Percentiles rank a stretch among this genome's conserved stretches.
Evolutionary conservation across 345 rosid genomes (phyloP).

Genomic region (Dipteronia sinensis): DNA sequence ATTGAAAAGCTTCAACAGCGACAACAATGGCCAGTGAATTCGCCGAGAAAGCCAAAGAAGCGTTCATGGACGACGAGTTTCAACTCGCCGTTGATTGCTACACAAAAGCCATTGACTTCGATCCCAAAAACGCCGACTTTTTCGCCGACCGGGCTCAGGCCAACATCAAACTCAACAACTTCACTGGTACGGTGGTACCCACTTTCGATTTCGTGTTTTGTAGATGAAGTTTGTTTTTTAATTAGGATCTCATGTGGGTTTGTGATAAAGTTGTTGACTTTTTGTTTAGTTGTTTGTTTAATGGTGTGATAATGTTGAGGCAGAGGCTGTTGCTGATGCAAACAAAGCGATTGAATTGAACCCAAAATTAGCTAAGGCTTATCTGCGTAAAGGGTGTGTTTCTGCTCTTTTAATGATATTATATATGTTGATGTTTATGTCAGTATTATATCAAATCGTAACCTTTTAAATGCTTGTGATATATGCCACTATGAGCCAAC

Average conservation of each 20-base stretch:
- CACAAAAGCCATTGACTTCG: slow-evolving; percentile 59
- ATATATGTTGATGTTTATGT: not conserved
- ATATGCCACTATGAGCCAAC: not conserved
- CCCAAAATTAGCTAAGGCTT: slow-evolving; percentile 59
- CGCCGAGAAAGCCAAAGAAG: slow-evolving; percentile 57
- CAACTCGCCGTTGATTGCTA: slow-evolving; percentile 54
- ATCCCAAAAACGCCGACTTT: slow-evolving; percentile 54
- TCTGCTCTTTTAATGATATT: not conserved
- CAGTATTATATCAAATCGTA: too few species aligned
- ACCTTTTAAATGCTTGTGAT: not conserved
- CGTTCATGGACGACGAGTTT: slow-evolving; percentile 67
- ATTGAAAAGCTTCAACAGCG: not conserved
- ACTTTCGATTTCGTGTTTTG: not conserved
- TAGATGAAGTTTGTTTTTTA: not conserved
- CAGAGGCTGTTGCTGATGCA: slow-evolving; percentile 84
- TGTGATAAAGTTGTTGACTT: not conserved
- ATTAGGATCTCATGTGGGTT: not conserved
- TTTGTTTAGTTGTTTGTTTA: not conserved
- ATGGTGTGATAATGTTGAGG: slow-evolving; percentile 16
- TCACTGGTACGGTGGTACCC: slow-evolving; percentile 42
- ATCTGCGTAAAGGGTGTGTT: slow-evolving; percentile 69
- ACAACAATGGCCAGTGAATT: slow-evolving; percentile 33
- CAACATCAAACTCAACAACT: slow-evolving; percentile 54
- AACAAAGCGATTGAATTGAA: slow-evolving; percentile 71
- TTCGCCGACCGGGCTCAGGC: slow-evolving; percentile 80